Conservation (phyloP, 257 asterid species). For the Solanum microdontum region DNA sequence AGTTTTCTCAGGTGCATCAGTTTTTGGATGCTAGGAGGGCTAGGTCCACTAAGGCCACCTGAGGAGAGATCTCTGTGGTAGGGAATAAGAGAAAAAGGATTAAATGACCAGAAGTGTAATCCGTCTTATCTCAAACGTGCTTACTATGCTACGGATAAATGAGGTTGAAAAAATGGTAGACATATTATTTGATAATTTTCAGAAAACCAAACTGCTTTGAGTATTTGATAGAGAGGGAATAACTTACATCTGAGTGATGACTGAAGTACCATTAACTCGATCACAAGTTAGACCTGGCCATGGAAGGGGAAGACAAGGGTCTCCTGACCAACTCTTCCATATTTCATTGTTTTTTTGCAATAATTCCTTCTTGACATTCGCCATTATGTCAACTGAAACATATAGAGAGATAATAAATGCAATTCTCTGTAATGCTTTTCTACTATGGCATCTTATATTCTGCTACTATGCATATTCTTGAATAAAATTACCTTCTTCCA, state of each 20-base stretch:
- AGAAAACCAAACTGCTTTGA: neutral
- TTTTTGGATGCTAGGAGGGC: conserved; percentile 42
- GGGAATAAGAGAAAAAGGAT: neutral
- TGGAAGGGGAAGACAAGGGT: conserved; percentile 63
- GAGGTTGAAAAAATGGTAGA: neutral
- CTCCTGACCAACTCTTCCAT: conserved; percentile 48
- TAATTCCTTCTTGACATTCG: conserved; percentile 47
- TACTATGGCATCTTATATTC: neutral
- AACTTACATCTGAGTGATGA: conserved; percentile 43
- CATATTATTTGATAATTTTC: neutral
- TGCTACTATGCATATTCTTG: neutral
- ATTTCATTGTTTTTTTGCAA: conserved; percentile 28
- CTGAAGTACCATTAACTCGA: conserved; percentile 18
- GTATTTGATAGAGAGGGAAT: neutral
- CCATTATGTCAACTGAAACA: conserved; percentile 30
- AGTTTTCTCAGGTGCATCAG: conserved; percentile 45
- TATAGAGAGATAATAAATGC: neutral
- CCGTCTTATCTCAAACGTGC: neutral
- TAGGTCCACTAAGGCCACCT: conserved; percentile 31
- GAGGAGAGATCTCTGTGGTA: conserved; percentile 39
- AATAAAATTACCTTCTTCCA: conserved; percentile 32
- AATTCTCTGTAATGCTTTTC: neutral
- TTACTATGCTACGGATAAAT: neutral
- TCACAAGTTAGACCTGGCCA: conserved; percentile 62
- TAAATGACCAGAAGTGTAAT: neutral